These are phyloP conservation scores for Leishmania arabica DNA, from an alignment of 208 protist species.

Conservation along the genomic window DNA sequence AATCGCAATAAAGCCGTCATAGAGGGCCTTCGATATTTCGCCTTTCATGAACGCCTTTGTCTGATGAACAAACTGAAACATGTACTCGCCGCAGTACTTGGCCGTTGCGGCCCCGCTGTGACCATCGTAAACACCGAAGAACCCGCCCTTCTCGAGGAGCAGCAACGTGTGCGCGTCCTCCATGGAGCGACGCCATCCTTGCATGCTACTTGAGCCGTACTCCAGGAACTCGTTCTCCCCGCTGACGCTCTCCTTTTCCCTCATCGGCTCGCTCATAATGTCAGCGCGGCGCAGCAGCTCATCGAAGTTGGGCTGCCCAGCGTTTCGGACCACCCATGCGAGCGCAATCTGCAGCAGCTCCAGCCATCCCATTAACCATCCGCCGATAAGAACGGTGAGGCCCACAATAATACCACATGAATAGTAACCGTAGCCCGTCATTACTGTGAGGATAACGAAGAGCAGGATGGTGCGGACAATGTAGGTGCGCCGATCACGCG, in stretches of 20 bases:
- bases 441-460: constrained; percentile 13
- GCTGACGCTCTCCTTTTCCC: constrained; percentile 59
- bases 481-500: constrained; percentile 17
- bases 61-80: constrained; percentile 73
- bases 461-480: constrained; percentile 13
- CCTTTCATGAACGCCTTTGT: constrained; percentile 59
- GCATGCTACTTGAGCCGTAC: constrained; percentile 85
- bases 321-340: constrained; percentile 22
- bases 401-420: constrained; percentile 25
- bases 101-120: constrained; percentile 80
- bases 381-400: constrained; percentile 11
- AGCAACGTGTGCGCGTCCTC: constrained; percentile 90
- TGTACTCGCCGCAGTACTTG: constrained; percentile 78
- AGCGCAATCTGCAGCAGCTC: constrained; percentile 18
- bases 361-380: constrained; percentile 28
- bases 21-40: constrained; percentile 69
- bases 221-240: constrained; percentile 70
- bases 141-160: constrained; percentile 72
- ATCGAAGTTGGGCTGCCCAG: constrained; percentile 43
- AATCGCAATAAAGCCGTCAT: constrained; percentile 87
- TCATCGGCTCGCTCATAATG: constrained; percentile 87
- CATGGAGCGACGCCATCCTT: constrained; percentile 92
- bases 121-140: constrained; percentile 93
- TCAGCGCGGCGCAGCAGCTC: constrained; percentile 83
- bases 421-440: constrained; percentile 19